Base-by-base conservation (phyloP, 495 filamentous ascomycete genomes). In the Gamarada debralockiae region DNA sequence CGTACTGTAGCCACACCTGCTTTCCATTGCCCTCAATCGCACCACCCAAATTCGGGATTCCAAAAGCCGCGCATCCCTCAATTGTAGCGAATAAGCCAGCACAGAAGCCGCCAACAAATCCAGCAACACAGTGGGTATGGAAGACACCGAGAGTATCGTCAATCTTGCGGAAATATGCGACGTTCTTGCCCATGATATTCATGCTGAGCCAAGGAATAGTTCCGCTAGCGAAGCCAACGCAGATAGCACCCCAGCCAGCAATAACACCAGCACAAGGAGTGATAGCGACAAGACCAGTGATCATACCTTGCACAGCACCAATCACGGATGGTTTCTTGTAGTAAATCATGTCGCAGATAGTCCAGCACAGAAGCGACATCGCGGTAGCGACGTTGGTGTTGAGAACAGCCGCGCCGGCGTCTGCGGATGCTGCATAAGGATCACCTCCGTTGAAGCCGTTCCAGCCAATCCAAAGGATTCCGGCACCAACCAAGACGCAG, bases 371-470 rank as follows among this genome's bases (percentile, higher is more conserved):
- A 18, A 76, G 64, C 48, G 73, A 76, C 65, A 74, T 73, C 24
- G 77, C 75, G 21, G 77, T 75, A 57, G 67, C 72, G 46, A 80
- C 66, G 60, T 80, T 80, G 43, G 77, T 81, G 59, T 81, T 79
- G 29, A 81, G 69, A 2, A 81, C 77, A 21, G 78, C 78, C 14
- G 72, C 76, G 49, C 78, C 78, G 9, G 76, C 76, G 58, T 79
- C 76, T 24, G 77, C 68, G 53, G 71, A 76, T 8, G 78, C 77
- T 14, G 73, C 65, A 50, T 80, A 80, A 4, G 77, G 77, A 60
- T 79, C 78, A 52, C 77, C 77, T 25, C 77, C 77, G 50, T 81
- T 81, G 68, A 81, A 81, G 36, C 77, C 77, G 63, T 79, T 79
- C 77, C 77, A 81, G 58, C 77, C 76, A 24, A 75, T 65, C 77